phyloP scores from a whole-genome alignment of 2,329 filamentous ascomycete species.

The Penicillium sp. region DNA sequence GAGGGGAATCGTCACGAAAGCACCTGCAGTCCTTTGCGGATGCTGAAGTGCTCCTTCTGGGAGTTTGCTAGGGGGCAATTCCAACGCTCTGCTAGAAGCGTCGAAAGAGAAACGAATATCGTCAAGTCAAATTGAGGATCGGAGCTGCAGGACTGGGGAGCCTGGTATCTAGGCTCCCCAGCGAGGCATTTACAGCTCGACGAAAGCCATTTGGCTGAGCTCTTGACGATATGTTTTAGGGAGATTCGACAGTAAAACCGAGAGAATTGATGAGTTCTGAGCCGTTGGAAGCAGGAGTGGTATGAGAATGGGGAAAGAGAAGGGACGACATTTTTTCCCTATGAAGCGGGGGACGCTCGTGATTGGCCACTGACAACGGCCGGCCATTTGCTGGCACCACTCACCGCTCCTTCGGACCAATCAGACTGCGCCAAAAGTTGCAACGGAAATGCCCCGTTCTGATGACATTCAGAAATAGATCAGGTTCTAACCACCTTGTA shows the following conservation, averaged over 20 bases:
- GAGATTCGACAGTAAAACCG: constrained; percentile 16
- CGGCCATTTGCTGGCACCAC: constrained; percentile 29
- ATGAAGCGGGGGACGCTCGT: constrained; percentile 23
- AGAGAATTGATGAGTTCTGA: neutral
- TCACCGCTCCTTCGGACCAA: constrained; percentile 36
- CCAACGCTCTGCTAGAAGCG: constrained; percentile 54
- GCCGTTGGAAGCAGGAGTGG: constrained; percentile 14
- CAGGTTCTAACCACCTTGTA: neutral
- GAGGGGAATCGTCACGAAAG: constrained; percentile 27
- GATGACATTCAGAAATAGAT: neutral
- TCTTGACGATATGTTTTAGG: constrained; percentile 68
- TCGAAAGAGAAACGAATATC: constrained; percentile 59
- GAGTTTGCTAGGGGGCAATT: constrained; percentile 57
- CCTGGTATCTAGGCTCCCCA: constrained; percentile 65
- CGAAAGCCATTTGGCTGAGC: constrained; percentile 70
- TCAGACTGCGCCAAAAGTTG: constrained; percentile 1
- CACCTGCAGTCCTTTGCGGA: constrained; percentile 41
- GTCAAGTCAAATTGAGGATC: constrained; percentile 61
- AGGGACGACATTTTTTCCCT: constrained; percentile 31
- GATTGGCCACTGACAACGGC: constrained; percentile 26
- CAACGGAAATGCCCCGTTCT: neutral
- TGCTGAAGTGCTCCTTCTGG: constrained; percentile 41
- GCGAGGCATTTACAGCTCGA: constrained; percentile 89
- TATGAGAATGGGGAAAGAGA: constrained; percentile 26
- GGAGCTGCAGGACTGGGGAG: constrained; percentile 86